Base-by-base conservation (phyloP, 2,329 filamentous ascomycete species). In the Arachnomyces sp. region DNA sequence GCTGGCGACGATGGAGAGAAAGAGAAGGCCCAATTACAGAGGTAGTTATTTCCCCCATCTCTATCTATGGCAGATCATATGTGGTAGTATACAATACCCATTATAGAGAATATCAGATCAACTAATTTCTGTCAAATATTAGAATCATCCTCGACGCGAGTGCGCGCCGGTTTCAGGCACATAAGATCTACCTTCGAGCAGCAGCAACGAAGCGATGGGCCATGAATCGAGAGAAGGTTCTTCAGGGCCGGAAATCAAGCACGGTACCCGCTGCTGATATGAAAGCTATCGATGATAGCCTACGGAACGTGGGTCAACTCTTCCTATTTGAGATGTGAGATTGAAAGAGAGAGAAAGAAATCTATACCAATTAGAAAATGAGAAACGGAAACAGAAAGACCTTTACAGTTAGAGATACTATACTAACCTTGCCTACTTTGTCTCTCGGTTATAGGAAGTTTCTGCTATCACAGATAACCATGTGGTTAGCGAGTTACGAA, bases 71-170 rank as follows among this genome's bases (percentile, higher is more conserved):
- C 21, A 25, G 21, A 25, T 5, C n/a, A n/a, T n/a, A n/a, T n/a
- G n/a, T n/a, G n/a, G n/a, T n/a, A n/a, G n/a, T n/a, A n/a, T n/a
- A n/a, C n/a, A n/a, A n/a, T n/a, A n/a, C n/a, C n/a, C n/a, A n/a
- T n/a, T n/a, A n/a, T n/a, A n/a, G n/a, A n/a, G n/a, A n/a, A n/a
- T n/a, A n/a, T n/a, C n/a, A n/a, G n/a, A n/a, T 37, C 21, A 31
- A 36, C 30, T 18, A 28, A 28, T 18, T 16, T 44, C 43, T 48
- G 17, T 16, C 28, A 4, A 13, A 37, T 36, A 17, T 31, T 39
- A 81, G 78, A 36, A 72, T 82, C 34, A 77, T 82, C 39, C 61
- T 73, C 35, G 78, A 82, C 53, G 72, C 75, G 30, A 72, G 72
- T 36, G 68, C 75, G 28, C 71, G 78, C 35, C 72, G 78, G 3